A percentile compares a stretch with the other conserved stretches of the same genome.
Evolutionary conservation across 805 yeast species (phyloP).

Genomic region (Candida tallmaniae): DNA sequence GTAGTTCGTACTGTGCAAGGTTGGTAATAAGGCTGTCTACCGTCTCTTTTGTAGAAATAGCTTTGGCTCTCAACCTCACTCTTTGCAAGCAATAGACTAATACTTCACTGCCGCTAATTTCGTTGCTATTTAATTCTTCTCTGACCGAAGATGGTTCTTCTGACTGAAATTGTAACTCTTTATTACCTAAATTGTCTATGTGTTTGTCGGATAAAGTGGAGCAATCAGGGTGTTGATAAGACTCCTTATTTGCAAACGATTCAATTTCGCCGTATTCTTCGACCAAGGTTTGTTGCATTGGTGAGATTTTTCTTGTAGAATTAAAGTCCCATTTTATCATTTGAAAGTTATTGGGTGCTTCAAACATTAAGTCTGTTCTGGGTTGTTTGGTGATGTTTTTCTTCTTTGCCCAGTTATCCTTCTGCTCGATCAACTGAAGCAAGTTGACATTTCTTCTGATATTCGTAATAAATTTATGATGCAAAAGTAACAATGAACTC

Average conservation of each 20-base stretch:
- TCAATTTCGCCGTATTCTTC: not conserved
- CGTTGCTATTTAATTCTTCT: not conserved
- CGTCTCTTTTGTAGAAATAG: slow-evolving; percentile 41
- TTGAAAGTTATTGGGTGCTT: slow-evolving; percentile 5
- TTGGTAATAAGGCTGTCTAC: slow-evolving; percentile 41
- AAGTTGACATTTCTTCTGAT: slow-evolving; percentile 25
- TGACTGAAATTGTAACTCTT: not conserved
- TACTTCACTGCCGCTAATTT: slow-evolving; percentile 15
- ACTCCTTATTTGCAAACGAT: not conserved
- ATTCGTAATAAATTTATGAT: slow-evolving; percentile 46
- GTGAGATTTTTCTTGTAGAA: slow-evolving; percentile 8
- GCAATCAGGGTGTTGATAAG: not conserved
- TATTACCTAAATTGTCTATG: not conserved
- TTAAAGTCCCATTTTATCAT: slow-evolving; percentile 13
- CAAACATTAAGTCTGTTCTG: slow-evolving; percentile 4
- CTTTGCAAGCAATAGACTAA: slow-evolving; percentile 42
- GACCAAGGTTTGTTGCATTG: slow-evolving; percentile 13
- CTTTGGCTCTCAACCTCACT: slow-evolving; percentile 49
- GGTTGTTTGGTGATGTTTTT: slow-evolving; percentile 15
- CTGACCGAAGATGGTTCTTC: not conserved
- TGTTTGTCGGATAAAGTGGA: not conserved
- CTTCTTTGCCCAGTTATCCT: slow-evolving; percentile 28
- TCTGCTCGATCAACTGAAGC: slow-evolving; percentile 36
- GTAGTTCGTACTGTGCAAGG: slow-evolving; percentile 43
- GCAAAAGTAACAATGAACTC: slow-evolving; percentile 50